Evolutionary conservation across 805 yeast genomes (phyloP).

Genomic region (Hanseniaspora taiwanica): DNA sequence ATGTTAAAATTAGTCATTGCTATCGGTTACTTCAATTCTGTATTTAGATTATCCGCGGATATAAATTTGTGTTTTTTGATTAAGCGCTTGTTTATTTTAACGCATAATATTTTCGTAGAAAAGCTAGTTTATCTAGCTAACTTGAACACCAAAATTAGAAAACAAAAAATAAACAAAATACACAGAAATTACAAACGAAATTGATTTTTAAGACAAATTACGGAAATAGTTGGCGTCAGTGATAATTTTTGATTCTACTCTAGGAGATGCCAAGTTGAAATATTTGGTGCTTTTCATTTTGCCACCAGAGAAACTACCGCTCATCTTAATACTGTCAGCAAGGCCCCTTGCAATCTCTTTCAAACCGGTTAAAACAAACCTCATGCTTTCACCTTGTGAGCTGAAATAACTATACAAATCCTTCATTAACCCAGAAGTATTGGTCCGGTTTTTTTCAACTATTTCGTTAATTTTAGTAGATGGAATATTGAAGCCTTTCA

Average conservation of each 20-base stretch:
- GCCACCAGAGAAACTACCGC: neutral
- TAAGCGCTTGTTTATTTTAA: no score
- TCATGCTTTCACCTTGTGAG: constrained; percentile 29
- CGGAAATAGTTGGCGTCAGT: neutral
- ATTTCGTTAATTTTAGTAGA: constrained; percentile 27
- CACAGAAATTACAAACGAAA: neutral
- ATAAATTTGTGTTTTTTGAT: no score
- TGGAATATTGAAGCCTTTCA: constrained; percentile 36
- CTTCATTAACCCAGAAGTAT: constrained; percentile 26
- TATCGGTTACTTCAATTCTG: no score
- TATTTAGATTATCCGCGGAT: no score
- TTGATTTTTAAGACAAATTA: neutral
- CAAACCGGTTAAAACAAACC: constrained; percentile 22
- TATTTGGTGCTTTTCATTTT: no score
- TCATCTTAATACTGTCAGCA: neutral
- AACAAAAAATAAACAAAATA: neutral
- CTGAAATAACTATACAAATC: constrained; percentile 31
- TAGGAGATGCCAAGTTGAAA: neutral
- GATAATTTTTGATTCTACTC: neutral
- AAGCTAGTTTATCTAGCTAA: neutral
- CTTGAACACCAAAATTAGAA: neutral
- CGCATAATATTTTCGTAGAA: no score
- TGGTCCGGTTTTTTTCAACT: constrained; percentile 26
- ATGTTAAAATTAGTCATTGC: no score
- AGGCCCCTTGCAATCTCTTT: constrained; percentile 23